Percentiles rank a stretch among this genome's conserved stretches.
phyloP scores from a whole-genome alignment of 1,284 basidiomycete genomes.

The Ceratobasidium sp. region DNA sequence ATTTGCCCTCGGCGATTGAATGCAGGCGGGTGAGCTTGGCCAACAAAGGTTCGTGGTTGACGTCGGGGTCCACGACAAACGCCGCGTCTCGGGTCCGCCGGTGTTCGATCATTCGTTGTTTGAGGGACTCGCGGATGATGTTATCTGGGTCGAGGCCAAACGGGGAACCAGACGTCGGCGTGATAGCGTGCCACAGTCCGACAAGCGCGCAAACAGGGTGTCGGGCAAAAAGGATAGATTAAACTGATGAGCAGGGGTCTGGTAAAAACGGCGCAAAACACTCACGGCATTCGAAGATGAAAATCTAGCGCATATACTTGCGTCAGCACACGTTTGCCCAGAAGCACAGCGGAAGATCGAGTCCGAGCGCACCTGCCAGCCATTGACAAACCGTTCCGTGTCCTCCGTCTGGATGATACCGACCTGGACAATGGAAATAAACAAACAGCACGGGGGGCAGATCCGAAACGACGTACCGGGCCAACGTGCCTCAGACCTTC shows the following conservation, averaged over 20 bases:
- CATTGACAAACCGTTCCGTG: conserved; percentile 72
- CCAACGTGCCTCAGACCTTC: conserved; percentile 68
- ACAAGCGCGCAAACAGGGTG: conserved; percentile 22
- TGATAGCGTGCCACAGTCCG: conserved; percentile 28
- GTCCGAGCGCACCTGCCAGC: conserved; percentile 71
- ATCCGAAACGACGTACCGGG: conserved; percentile 51
- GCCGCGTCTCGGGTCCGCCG: conserved; percentile 51
- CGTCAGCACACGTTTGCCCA: conserved; percentile 7
- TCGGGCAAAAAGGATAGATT: conserved; percentile 18
- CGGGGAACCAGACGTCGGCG: conserved; percentile 16
- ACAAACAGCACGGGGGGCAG: conserved; percentile 7
- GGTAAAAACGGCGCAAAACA: conserved; percentile 61
- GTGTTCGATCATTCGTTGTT: conserved; percentile 42
- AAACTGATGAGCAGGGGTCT: conserved; percentile 28
- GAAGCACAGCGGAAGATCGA: background rate
- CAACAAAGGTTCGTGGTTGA: conserved; percentile 50
- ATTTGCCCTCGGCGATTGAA: conserved; percentile 69
- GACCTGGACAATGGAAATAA: conserved; percentile 8
- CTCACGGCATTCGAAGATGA: conserved; percentile 84
- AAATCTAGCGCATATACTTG: conserved; percentile 64
- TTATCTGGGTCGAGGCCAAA: conserved; percentile 34
- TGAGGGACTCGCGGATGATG: conserved; percentile 45
- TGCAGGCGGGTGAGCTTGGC: conserved; percentile 61
- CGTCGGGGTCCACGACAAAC: conserved; percentile 51
- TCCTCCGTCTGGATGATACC: conserved; percentile 68